Evolutionary conservation across 2,329 filamentous ascomycete genomes (phyloP).

Genomic region (Pseudogymnoascus sp.): DNA sequence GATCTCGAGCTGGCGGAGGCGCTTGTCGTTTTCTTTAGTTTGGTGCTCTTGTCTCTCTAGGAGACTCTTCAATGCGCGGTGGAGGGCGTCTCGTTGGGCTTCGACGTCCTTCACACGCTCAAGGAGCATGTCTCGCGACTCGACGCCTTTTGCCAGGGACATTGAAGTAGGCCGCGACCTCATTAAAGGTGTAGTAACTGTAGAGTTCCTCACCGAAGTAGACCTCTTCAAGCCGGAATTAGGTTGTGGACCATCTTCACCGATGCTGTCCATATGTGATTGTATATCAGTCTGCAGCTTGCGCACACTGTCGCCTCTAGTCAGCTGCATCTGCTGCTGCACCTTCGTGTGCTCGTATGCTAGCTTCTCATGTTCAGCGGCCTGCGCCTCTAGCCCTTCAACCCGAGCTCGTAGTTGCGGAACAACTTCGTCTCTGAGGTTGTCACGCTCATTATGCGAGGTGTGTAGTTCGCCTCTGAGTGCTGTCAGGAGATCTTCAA

Average conservation of each 20-base stretch:
- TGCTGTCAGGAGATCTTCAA: slow-evolving; percentile 82
- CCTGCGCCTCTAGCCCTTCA: slow-evolving; percentile 70
- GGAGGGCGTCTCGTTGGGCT: slow-evolving; percentile 85
- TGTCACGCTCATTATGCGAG: slow-evolving; percentile 82
- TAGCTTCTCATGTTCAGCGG: slow-evolving; percentile 63
- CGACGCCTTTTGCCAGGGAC: slow-evolving; percentile 30
- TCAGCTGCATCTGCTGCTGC: slow-evolving; percentile 1
- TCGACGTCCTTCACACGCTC: slow-evolving; percentile 89
- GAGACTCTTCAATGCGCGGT: slow-evolving; percentile 77
- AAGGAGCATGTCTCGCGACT: slow-evolving; percentile 58
- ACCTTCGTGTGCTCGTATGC: slow-evolving; percentile 54
- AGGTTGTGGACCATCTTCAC: slow-evolving; percentile 51
- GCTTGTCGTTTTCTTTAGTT: slow-evolving; percentile 76
- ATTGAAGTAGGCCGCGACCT: slow-evolving; percentile 9
- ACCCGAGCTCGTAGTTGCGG: slow-evolving; percentile 70
- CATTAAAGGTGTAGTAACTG: slow-evolving; percentile 15
- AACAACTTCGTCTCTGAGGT: slow-evolving; percentile 80
- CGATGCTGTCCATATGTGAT: slow-evolving; percentile 45
- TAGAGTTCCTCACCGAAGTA: slow-evolving; percentile 33
- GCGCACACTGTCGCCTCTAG: slow-evolving; percentile 20
- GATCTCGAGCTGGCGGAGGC: slow-evolving; percentile 65
- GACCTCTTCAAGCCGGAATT: slow-evolving; percentile 55
- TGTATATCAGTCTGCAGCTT: slow-evolving; percentile 42
- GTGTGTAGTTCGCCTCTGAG: slow-evolving; percentile 77
- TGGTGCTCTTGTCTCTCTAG: slow-evolving; percentile 81